Percentiles rank a stretch among this genome's conserved stretches.
These are phyloP conservation scores for Tetratostichococcus sp. DNA, from an alignment of 139 green algal genomes.

Conservation along the genomic window DNA sequence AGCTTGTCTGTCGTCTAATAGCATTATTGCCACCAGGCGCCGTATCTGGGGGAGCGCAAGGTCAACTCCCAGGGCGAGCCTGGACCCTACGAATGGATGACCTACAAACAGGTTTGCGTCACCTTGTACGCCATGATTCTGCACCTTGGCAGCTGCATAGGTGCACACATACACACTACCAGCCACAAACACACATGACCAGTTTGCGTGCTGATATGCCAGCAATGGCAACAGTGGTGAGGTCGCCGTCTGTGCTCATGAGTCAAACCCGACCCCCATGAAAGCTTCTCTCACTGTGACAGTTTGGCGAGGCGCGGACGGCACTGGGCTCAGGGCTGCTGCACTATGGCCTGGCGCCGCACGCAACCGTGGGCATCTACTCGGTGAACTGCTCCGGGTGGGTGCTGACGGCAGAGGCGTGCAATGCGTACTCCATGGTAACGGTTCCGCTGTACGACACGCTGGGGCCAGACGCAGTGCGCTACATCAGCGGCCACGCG, in stretches of 20 bases:
- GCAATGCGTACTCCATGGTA: slow-evolving; percentile 81
- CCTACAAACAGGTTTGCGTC: slow-evolving; percentile 37
- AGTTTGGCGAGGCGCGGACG: slow-evolving; percentile 61
- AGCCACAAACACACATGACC: too few relatives aligned
- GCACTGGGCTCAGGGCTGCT: slow-evolving; percentile 84
- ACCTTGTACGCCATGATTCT: too few relatives aligned
- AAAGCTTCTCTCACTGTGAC: too few relatives aligned
- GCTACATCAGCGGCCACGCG: slow-evolving; percentile 94
- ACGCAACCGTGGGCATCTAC: slow-evolving; percentile 81
- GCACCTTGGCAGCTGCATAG: too few relatives aligned
- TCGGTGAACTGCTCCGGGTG: slow-evolving; percentile 83
- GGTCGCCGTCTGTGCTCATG: too few relatives aligned
- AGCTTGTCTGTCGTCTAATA: too few relatives aligned
- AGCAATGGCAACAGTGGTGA: too few relatives aligned
- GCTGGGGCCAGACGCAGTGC: slow-evolving; percentile 86
- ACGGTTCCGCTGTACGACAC: slow-evolving; percentile 97
- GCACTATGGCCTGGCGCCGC: slow-evolving; percentile 71
- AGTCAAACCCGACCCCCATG: too few relatives aligned
- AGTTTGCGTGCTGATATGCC: too few relatives aligned
- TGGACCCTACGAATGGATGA: slow-evolving; percentile 61
- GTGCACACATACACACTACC: too few relatives aligned
- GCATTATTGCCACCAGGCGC: slow-evolving; percentile 11
- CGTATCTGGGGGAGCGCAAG: slow-evolving; percentile 41
- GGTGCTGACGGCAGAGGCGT: slow-evolving; percentile 82
- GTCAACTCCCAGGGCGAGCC: slow-evolving; percentile 27